A percentile compares a stretch with the other conserved stretches of the same genome.
Conservation (phyloP, 2,329 filamentous ascomycete genomes). For the Chrysoporthe austroafricana region DNA sequence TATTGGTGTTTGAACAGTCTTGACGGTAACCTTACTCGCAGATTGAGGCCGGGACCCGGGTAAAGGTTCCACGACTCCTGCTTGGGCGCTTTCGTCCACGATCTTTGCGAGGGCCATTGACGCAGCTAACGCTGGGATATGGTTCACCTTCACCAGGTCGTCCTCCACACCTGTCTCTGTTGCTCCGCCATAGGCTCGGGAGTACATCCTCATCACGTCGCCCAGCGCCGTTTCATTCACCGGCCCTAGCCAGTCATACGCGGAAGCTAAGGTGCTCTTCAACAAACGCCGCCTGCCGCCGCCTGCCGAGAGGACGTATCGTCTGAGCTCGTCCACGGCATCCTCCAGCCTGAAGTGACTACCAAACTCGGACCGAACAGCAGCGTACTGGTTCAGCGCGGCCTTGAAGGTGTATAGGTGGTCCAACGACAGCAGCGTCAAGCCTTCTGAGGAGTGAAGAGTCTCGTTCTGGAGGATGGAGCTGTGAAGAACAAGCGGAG, state of each 20-base stretch:
- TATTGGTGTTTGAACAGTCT: neutral
- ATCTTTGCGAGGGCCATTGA: neutral
- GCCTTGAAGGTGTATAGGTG: slow-evolving; percentile 67
- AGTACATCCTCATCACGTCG: slow-evolving; percentile 62
- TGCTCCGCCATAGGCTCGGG: slow-evolving; percentile 57
- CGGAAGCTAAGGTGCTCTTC: slow-evolving; percentile 55
- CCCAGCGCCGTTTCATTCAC: slow-evolving; percentile 53
- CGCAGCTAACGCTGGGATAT: slow-evolving; percentile 4
- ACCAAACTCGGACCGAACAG: slow-evolving; percentile 37
- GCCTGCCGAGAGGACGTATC: slow-evolving; percentile 54
- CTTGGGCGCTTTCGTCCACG: neutral
- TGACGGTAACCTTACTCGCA: neutral
- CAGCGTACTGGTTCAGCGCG: slow-evolving; percentile 61
- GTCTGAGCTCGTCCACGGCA: slow-evolving; percentile 65
- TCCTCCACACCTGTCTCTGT: slow-evolving; percentile 54
- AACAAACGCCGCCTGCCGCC: slow-evolving; percentile 54
- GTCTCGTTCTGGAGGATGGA: slow-evolving; percentile 64
- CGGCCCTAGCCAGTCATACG: slow-evolving; percentile 59
- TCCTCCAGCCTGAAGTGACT: slow-evolving; percentile 56
- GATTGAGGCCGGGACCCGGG: slow-evolving; percentile 8
- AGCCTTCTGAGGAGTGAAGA: slow-evolving; percentile 62
- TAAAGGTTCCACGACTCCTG: neutral
- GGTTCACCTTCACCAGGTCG: slow-evolving; percentile 26
- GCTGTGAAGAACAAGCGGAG: slow-evolving; percentile 56
- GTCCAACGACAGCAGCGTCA: slow-evolving; percentile 64